Evolutionary conservation across 129 eudicot genomes (phyloP).

Genomic region (Smallanthus sonchifolius): DNA sequence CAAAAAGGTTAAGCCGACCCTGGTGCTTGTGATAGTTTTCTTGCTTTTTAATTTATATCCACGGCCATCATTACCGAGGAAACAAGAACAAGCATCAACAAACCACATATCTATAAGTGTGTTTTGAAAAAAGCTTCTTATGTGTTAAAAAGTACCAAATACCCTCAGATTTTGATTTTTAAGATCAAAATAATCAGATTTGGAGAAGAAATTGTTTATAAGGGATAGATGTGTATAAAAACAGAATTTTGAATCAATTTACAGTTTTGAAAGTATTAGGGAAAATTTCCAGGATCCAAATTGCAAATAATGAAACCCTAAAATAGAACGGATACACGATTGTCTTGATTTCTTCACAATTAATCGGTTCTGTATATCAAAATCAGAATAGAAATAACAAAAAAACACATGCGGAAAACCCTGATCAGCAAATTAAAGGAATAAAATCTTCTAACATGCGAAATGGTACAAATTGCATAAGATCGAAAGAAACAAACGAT

Average conservation of each 20-base stretch:
- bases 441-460: neutral
- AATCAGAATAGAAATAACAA: neutral
- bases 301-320: neutral
- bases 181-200: neutral
- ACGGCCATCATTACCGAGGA: neutral
- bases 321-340: neutral
- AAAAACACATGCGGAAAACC: neutral
- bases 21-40: neutral
- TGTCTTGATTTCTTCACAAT: neutral
- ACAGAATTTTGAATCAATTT: neutral
- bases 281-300: neutral
- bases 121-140: neutral
- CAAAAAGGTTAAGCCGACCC: neutral
- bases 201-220: neutral
- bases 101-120: neutral
- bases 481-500: neutral
- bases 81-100: neutral
- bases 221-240: neutral
- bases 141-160: neutral
- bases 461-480: neutral
- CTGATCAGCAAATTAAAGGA: constrained; percentile 2
- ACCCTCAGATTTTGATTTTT: neutral
- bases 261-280: neutral
- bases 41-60: neutral
- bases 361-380: neutral